Percentiles rank a stretch among this genome's conserved stretches.
Evolutionary conservation across 2,329 filamentous ascomycete genomes (phyloP).

Genomic region (Dichotomopilus funicola): DNA sequence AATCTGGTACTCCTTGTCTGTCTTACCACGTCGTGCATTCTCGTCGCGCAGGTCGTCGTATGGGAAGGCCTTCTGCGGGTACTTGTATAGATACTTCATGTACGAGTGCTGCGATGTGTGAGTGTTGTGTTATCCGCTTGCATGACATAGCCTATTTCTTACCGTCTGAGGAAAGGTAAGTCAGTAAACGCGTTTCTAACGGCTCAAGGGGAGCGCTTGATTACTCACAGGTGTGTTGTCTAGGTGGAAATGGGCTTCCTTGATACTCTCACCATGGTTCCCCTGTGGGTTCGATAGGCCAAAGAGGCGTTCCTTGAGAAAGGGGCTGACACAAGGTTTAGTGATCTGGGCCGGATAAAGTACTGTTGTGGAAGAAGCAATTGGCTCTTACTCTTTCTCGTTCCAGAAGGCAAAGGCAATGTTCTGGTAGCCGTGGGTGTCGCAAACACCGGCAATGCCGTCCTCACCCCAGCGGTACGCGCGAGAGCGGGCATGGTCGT

Average conservation of each 20-base stretch:
- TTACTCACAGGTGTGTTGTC: slow-evolving; percentile 74
- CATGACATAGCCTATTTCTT: slow-evolving; percentile 20
- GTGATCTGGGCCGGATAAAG: slow-evolving; percentile 16
- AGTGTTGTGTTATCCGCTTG: slow-evolving; percentile 14
- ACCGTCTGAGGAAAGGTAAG: slow-evolving; percentile 36
- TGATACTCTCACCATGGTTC: slow-evolving; percentile 95
- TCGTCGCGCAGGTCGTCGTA: slow-evolving; percentile 83
- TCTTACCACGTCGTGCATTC: slow-evolving; percentile 68
- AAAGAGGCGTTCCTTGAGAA: slow-evolving; percentile 91
- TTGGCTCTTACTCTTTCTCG: slow-evolving; percentile 69
- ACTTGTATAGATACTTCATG: slow-evolving; percentile 99
- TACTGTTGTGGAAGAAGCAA: too few species aligned
- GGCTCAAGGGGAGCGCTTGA: not conserved
- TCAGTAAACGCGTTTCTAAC: slow-evolving; percentile 24
- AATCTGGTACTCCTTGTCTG: slow-evolving; percentile 85
- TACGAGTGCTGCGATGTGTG: slow-evolving; percentile 68
- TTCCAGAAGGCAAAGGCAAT: slow-evolving; percentile 98
- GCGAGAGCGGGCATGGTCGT: slow-evolving; percentile 83
- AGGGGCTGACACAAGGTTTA: slow-evolving; percentile 57
- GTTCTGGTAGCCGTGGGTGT: slow-evolving; percentile 85
- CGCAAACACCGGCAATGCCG: slow-evolving; percentile 88
- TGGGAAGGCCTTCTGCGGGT: slow-evolving; percentile 84
- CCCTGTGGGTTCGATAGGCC: slow-evolving; percentile 93
- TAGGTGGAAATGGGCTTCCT: slow-evolving; percentile 92
- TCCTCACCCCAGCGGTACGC: slow-evolving; percentile 95